Percentiles rank a stretch among this genome's conserved stretches.
These are phyloP conservation scores for Talaromyces sp. DNA, from an alignment of 2,329 filamentous ascomycete genomes.

Conservation along the genomic window DNA sequence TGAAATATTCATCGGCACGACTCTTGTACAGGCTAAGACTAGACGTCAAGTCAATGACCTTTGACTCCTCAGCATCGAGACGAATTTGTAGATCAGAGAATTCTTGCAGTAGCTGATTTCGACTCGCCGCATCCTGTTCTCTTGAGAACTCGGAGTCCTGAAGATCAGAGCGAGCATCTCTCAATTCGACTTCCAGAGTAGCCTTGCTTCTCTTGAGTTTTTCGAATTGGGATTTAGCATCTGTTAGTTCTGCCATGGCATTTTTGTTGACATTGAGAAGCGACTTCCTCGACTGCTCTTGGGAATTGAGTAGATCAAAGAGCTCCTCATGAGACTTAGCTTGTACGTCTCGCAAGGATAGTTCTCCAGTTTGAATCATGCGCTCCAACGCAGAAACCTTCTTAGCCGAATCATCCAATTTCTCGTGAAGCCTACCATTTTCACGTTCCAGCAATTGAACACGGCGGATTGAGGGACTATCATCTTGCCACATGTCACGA, in stretches of 20 bases:
- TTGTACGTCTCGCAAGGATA: constrained; percentile 86
- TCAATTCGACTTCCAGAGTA: constrained; percentile 77
- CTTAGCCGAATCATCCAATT: constrained; percentile 89
- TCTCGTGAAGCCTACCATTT: constrained; percentile 86
- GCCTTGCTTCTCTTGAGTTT: constrained; percentile 78
- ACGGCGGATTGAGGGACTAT: constrained; percentile 73
- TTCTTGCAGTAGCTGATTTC: constrained; percentile 83
- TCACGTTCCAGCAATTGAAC: constrained; percentile 89
- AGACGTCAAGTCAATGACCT: constrained; percentile 75
- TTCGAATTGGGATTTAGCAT: constrained; percentile 83
- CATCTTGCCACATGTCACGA: constrained; percentile 62
- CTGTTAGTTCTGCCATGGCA: constrained; percentile 76
- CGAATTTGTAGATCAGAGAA: constrained; percentile 92
- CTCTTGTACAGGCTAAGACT: constrained; percentile 87
- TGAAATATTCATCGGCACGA: constrained; percentile 92
- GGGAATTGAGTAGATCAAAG: constrained; percentile 84
- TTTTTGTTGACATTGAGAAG: constrained; percentile 82
- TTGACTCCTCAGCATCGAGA: constrained; percentile 82
- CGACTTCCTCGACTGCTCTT: constrained; percentile 81
- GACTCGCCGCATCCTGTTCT: constrained; percentile 83
- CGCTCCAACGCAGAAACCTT: constrained; percentile 88
- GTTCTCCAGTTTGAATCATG: constrained; percentile 77
- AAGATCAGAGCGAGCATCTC: constrained; percentile 77
- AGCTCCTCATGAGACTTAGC: constrained; percentile 92
- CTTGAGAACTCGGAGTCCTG: constrained; percentile 72